Percentiles rank a stretch among this genome's conserved stretches.
Conservation (phyloP, 2,329 filamentous ascomycete genomes). For the Tolypocladium ovalisporum region DNA sequence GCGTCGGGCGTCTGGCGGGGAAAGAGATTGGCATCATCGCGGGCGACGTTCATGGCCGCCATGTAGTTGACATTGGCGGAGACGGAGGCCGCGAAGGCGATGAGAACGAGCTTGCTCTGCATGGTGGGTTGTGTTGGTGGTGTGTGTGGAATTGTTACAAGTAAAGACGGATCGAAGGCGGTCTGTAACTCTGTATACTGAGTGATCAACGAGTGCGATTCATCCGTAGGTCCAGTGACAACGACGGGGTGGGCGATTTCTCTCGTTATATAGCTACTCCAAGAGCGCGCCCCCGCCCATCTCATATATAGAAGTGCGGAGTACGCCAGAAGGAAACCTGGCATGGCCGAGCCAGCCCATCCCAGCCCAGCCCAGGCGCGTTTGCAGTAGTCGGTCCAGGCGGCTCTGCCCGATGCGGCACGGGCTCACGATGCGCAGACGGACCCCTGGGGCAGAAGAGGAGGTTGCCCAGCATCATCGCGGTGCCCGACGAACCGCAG, state of each 20-base stretch:
- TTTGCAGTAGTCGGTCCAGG: not conserved
- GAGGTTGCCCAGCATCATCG: not conserved
- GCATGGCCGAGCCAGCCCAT: not conserved
- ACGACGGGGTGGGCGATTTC: not conserved
- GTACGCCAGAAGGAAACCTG: not conserved
- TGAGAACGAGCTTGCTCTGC: conserved; percentile 15
- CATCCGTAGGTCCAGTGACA: not conserved
- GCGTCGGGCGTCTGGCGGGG: conserved; percentile 13
- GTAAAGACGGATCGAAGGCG: too few species aligned
- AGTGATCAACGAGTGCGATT: not conserved
- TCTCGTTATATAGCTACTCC: not conserved
- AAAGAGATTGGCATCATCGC: conserved; percentile 8
- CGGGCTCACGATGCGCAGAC: not conserved
- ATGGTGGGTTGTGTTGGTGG: conserved; percentile 8
- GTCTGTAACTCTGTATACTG: too few species aligned
- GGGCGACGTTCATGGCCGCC: conserved; percentile 16
- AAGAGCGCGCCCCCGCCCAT: not conserved
- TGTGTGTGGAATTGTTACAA: too few species aligned
- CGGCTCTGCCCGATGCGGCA: not conserved
- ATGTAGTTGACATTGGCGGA: conserved; percentile 12
- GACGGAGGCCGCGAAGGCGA: conserved; percentile 14
- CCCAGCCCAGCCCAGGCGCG: not conserved
- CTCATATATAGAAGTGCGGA: not conserved
- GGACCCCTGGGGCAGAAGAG: not conserved
- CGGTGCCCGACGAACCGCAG: not conserved